phyloP scores from a whole-genome alignment of 768 basidiomycete genomes.

The Hydnomerulius pinastri region DNA sequence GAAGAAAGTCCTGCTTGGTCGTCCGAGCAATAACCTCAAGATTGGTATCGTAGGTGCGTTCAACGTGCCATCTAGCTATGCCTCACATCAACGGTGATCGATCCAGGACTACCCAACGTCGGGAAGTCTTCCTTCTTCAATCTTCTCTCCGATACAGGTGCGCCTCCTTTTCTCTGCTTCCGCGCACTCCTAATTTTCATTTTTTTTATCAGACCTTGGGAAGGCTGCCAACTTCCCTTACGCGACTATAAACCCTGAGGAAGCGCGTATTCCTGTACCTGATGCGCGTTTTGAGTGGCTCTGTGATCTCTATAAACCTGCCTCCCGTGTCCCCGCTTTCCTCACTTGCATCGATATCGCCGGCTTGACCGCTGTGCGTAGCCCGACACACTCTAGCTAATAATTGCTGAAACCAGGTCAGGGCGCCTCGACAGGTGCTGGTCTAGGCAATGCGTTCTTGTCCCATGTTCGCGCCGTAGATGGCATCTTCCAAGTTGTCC shows the following conservation, averaged over 20 bases:
- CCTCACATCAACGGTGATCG: slow-evolving; percentile 6
- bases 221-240: slow-evolving; percentile 99
- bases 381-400: not conserved
- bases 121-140: slow-evolving; percentile 99
- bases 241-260: slow-evolving; percentile 90
- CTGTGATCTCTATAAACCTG: slow-evolving; percentile 86
- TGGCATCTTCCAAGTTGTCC: slow-evolving; percentile 98
- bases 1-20: slow-evolving; percentile 86
- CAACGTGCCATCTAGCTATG: not conserved
- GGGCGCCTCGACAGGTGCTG: slow-evolving; percentile 97
- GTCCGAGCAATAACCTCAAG: slow-evolving; percentile 96
- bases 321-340: slow-evolving; percentile 85
- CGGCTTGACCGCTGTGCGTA: slow-evolving; percentile 85
- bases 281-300: slow-evolving; percentile 96
- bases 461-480: slow-evolving; percentile 98
- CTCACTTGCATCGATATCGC: slow-evolving; percentile 99
- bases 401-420: slow-evolving; percentile 32
- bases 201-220: slow-evolving; percentile 87
- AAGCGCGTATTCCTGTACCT: slow-evolving; percentile 94
- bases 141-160: slow-evolving; percentile 87
- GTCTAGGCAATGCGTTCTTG: slow-evolving; percentile 96
- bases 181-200: slow-evolving; percentile 5
- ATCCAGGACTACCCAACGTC: slow-evolving; percentile 87
- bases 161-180: slow-evolving; percentile 19
- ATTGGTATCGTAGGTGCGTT: slow-evolving; percentile 96